Conservation (phyloP, 2,329 filamentous ascomycete species). For the Triangularia setosa region DNA sequence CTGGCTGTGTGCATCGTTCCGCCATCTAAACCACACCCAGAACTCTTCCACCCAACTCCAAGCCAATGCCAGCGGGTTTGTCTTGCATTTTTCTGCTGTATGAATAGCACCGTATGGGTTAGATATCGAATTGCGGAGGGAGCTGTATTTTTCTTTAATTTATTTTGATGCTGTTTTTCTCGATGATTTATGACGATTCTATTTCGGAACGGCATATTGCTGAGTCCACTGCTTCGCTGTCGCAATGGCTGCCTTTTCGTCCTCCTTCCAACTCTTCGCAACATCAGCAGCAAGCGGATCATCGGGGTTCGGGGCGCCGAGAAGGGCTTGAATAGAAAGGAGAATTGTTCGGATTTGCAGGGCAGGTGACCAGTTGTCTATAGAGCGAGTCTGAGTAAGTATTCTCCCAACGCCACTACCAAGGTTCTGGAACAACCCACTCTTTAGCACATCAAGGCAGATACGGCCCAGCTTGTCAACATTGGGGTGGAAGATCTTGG, state of each 20-base stretch:
- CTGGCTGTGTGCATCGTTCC: not conserved
- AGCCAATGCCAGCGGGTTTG: not conserved
- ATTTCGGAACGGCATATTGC: slow-evolving; percentile 64
- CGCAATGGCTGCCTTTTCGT: slow-evolving; percentile 86
- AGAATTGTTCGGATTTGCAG: slow-evolving; percentile 97
- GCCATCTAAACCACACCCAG: not conserved
- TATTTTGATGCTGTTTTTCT: not conserved
- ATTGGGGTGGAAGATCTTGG: slow-evolving; percentile 99
- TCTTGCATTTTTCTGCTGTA: not conserved
- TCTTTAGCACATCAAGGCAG: slow-evolving; percentile 95
- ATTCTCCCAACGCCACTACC: not conserved
- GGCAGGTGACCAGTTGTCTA: slow-evolving; percentile 98
- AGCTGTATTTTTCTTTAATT: not conserved
- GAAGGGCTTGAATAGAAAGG: slow-evolving; percentile 94
- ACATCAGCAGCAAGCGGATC: slow-evolving; percentile 98
- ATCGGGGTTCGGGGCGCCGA: slow-evolving; percentile 95
- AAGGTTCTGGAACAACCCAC: slow-evolving; percentile 47
- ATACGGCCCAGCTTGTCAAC: slow-evolving; percentile 97
- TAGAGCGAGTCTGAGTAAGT: slow-evolving; percentile 1
- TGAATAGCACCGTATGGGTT: not conserved
- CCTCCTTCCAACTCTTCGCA: slow-evolving; percentile 96
- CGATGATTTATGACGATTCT: not conserved
- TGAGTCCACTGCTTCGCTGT: slow-evolving; percentile 91
- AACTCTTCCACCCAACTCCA: not conserved
- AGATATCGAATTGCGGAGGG: not conserved